Conservation (phyloP, 148 eudicot genomes). For the Heliosperma pusillum region DNA sequence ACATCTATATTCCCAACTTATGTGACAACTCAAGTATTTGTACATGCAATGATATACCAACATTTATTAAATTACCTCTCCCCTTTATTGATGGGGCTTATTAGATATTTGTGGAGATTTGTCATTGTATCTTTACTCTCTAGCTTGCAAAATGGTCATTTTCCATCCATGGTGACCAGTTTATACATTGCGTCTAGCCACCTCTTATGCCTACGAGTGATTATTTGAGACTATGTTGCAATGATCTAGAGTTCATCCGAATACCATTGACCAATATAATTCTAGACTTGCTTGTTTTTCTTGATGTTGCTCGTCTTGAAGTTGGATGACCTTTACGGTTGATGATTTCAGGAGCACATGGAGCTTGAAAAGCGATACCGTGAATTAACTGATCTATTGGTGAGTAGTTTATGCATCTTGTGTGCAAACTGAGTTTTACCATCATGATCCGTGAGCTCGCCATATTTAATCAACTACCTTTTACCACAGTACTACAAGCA, state of each 20-base stretch:
- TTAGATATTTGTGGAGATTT: not conserved
- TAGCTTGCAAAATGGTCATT: not conserved
- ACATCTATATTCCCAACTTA: not conserved
- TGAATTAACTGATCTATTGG: conserved; percentile 95
- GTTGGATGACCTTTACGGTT: not conserved
- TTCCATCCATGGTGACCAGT: not conserved
- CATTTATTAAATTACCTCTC: too few species aligned
- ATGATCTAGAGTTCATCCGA: not conserved
- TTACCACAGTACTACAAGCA: conserved; percentile 85
- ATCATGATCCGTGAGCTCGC: conserved; percentile 3
- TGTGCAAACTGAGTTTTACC: conserved; percentile 4
- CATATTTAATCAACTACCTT: conserved; percentile 16
- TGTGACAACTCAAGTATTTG: not conserved
- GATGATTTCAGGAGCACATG: conserved; percentile 79
- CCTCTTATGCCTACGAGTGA: not conserved
- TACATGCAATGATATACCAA: not conserved
- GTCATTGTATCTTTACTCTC: not conserved
- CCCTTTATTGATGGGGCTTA: not conserved
- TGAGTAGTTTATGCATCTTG: conserved; percentile 25
- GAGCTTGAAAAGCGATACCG: conserved; percentile 97
- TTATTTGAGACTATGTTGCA: not conserved
- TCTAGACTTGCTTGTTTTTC: not conserved
- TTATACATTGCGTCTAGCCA: not conserved
- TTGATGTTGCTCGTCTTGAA: not conserved
- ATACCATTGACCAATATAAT: not conserved